Evolutionary conservation across 2,329 filamentous ascomycete genomes (phyloP).

Genomic region (Apiospora rasikravindrae): DNA sequence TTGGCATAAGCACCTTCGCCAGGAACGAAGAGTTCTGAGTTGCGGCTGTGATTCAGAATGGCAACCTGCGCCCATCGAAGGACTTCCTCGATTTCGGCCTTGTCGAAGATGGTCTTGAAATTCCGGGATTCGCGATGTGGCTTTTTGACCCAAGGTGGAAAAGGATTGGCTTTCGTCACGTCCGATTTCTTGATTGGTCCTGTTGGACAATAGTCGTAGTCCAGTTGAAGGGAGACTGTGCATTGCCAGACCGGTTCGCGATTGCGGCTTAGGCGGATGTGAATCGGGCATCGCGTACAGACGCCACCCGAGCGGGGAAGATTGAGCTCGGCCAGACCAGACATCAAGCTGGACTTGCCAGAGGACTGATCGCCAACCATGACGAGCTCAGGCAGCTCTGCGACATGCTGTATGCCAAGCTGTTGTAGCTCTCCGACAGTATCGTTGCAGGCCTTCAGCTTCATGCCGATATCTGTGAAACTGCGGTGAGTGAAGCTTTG

Average conservation of each 20-base stretch:
- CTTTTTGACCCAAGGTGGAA: slow-evolving; percentile 68
- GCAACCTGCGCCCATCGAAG: slow-evolving; percentile 80
- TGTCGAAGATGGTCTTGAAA: slow-evolving; percentile 69
- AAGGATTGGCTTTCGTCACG: slow-evolving; percentile 56
- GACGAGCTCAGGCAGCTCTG: slow-evolving; percentile 78
- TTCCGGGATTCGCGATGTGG: slow-evolving; percentile 49
- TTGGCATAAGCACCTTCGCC: slow-evolving; percentile 48
- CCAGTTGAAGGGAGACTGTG: slow-evolving; percentile 66
- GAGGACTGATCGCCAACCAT: slow-evolving; percentile 85
- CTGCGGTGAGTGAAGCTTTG: slow-evolving; percentile 42
- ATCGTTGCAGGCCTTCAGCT: slow-evolving; percentile 68
- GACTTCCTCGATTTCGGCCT: slow-evolving; percentile 67
- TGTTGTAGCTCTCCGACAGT: slow-evolving; percentile 71
- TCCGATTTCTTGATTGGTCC: slow-evolving; percentile 48
- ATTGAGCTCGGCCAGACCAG: slow-evolving; percentile 61
- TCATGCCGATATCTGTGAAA: slow-evolving; percentile 62
- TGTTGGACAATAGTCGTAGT: slow-evolving; percentile 62
- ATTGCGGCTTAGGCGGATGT: slow-evolving; percentile 72
- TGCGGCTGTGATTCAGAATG: slow-evolving; percentile 69
- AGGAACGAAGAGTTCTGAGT: slow-evolving; percentile 60
- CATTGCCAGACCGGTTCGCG: slow-evolving; percentile 68
- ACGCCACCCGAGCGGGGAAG: slow-evolving; percentile 55
- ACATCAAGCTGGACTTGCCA: slow-evolving; percentile 71
- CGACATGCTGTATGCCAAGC: slow-evolving; percentile 73
- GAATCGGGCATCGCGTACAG: slow-evolving; percentile 81